Conservation (phyloP, 345 rosid species). For the Anacardium occidentale region DNA sequence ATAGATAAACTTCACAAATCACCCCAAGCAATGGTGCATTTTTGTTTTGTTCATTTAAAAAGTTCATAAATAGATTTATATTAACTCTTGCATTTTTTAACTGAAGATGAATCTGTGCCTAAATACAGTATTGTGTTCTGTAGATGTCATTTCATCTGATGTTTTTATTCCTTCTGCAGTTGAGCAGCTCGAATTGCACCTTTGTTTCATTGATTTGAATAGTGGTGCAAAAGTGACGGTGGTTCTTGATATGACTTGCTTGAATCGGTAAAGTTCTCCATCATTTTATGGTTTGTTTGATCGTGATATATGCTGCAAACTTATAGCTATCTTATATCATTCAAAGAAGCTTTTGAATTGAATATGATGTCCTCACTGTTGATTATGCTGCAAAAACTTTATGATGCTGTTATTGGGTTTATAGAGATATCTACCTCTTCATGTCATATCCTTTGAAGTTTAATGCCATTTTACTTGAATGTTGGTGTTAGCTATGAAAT, state of each 20-base stretch:
- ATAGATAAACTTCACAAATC: not conserved
- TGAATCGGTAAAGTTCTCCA: slow-evolving; percentile 54
- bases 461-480: not conserved
- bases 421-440: too few species aligned
- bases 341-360: slow-evolving; percentile 2
- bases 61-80: not conserved
- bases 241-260: slow-evolving; percentile 58
- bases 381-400: too few species aligned
- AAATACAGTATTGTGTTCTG: not conserved
- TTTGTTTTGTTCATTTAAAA: not conserved
- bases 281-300: slow-evolving; percentile 4
- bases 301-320: not conserved
- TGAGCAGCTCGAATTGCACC: slow-evolving; percentile 67
- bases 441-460: not conserved
- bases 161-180: slow-evolving; percentile 42
- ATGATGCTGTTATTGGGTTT: too few species aligned
- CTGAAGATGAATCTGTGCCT: not conserved
- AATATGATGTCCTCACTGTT: too few species aligned
- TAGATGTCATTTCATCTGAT: slow-evolving; percentile 2
- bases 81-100: not conserved
- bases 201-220: slow-evolving; percentile 48
- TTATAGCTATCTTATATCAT: not conserved
- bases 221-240: slow-evolving; percentile 49
- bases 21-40: not conserved
- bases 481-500: slow-evolving; percentile 5